These are phyloP conservation scores for Pythium monospermum DNA, from an alignment of 352 stramenopile genomes.

Conservation along the genomic window DNA sequence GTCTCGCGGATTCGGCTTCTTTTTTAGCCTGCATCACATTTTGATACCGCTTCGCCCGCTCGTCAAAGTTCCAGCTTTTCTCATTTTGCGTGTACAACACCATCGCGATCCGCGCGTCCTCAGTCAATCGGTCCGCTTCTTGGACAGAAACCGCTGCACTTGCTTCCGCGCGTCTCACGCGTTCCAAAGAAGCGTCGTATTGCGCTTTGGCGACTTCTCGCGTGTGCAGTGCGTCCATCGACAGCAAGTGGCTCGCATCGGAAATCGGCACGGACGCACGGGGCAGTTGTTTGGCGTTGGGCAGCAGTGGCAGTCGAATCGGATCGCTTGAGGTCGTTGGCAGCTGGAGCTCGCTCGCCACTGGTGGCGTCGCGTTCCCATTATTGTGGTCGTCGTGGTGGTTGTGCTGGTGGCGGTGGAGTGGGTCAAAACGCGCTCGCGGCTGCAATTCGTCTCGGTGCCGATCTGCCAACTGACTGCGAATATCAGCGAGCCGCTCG, in stretches of 20 bases:
- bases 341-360: neutral
- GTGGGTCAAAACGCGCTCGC: neutral
- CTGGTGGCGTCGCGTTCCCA: neutral
- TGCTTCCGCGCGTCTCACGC: conserved; percentile 26
- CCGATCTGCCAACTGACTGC: conserved; percentile 27
- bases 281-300: conserved; percentile 1
- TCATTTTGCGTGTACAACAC: conserved; percentile 55
- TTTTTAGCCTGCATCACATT: conserved; percentile 50
- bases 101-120: conserved; percentile 58
- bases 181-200: conserved; percentile 28
- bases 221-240: conserved; percentile 34
- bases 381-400: neutral
- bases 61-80: conserved; percentile 55
- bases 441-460: conserved; percentile 5
- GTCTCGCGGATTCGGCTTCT: conserved; percentile 35
- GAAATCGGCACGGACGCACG: conserved; percentile 14
- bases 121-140: conserved; percentile 42
- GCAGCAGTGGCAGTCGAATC: conserved; percentile 13
- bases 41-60: conserved; percentile 45
- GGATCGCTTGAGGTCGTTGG: conserved; percentile 5
- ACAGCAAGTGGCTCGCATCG: conserved; percentile 20
- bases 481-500: conserved; percentile 39
- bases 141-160: conserved; percentile 25
- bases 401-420: conserved; percentile 6
- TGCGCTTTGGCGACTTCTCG: conserved; percentile 26